Evolutionary conservation across 176 grass and related monocot genomes (phyloP), one percentile per base, ranked within the genome.

Genomic region (Elaeis guineensis): DNA sequence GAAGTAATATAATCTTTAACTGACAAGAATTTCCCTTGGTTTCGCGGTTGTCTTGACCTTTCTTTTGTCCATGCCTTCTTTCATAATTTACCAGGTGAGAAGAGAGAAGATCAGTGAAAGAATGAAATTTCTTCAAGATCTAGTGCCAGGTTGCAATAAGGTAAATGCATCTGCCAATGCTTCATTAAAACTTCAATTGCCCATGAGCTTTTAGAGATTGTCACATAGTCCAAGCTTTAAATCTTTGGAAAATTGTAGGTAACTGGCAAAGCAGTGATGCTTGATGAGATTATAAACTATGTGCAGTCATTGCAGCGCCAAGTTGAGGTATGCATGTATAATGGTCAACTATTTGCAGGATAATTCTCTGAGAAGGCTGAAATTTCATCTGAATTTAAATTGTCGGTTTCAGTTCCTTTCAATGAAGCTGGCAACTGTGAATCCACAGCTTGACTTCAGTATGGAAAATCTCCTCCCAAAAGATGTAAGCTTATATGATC

Each of bases 31-130:
- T 44, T 12, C 35, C 14, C 14, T 44, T 0, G 21, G n/a, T 25
- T 12, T 49, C 39, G 6, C 17, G 4, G 17, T 11, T 25, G 8
- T 14, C 39, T 21, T 25, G 4, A 8, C 12, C 5, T 23, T 5
- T 5, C 1, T 20, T 5, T 18, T 18, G 5, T 19, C 16, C 11
- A 21, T 78, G 25, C 39, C 44, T 58, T 35, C 2, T 60, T 17
- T 77, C 57, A 54, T 62, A 11, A 44, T 28, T 66, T 66, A 15
- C 29, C 66, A 94, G 89, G 84, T 94, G 25, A 88, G 89, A 72
- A 85, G 89, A 75, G 89, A 94, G 29, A 88, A 88, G 68, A 94
- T 88, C 63, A 75, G 89, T 68, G 84, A 94, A 50, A 80, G 89
- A 35, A 94, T 88, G 89, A 94, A 94, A 80, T 68, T 94, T 3